Evolutionary conservation across 768 basidiomycete genomes (phyloP), one percentile per base, ranked within the genome.

Genomic region (Suillus fuscotomentosus): DNA sequence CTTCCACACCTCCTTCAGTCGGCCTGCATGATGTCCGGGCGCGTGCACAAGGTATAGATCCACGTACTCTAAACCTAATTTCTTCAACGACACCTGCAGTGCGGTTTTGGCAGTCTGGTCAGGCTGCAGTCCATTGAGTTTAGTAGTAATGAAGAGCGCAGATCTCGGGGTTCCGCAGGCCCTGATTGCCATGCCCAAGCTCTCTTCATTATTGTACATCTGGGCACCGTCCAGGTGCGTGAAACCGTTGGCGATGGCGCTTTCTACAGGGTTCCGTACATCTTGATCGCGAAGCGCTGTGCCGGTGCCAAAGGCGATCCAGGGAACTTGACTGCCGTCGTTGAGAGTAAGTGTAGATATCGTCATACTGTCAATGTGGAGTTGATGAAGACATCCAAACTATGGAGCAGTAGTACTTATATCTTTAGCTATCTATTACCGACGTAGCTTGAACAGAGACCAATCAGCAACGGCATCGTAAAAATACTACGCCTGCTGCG

Each of bases 61-160:
- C 62, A 82, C 77, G 39, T 75, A 78, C 27, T 77, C 73, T 56
- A 82, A 66, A 13, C 73, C 76, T 65, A 81, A 66, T 48, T 82
- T 65, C 15, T 73, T 64, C 9, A 81, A 11, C 10, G 68, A 50
- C 11, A 24, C 14, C 20, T 50, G 24, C 38, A 43, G 20, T 20
- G 45, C 15, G 55, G 13, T 71, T 64, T 61, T 91, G 68, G 70
- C 88, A 89, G 10, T 73, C 71, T 22, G 75, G 67, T n/a, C 86
- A 67, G 9, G 81, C 78, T 24, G 80, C 70, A 27, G 76, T 78
- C 10, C 84, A 75, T 8, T 67, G 68, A 83, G 89, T 71, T 90
- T 89, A 20, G 85, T 84, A 1, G 86, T 86, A 43, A 88, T 72
- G 63, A 75, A 87, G 7, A 87, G 60, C 1, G 73, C 71, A 1